Conservation (phyloP, 305 asterid genomes). For the Euphrasia arctica region DNA sequence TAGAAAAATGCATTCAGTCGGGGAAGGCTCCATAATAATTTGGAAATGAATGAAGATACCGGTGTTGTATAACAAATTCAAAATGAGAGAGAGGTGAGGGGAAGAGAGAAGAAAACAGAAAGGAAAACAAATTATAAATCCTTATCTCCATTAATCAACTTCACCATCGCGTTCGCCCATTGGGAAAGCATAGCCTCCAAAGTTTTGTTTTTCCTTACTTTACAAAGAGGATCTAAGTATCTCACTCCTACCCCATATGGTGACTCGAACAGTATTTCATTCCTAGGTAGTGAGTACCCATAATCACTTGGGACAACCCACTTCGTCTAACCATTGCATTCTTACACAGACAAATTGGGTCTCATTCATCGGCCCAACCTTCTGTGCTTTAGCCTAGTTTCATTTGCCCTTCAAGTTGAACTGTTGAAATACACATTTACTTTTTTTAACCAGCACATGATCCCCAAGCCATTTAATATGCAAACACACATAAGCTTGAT, state of each 20-base stretch:
- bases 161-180: neutral
- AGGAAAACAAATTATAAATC: neutral
- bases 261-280: too few relatives aligned
- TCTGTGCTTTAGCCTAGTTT: neutral
- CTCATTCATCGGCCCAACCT: neutral
- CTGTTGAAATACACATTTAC: neutral
- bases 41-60: neutral
- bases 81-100: neutral
- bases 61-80: neutral
- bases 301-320: too few relatives aligned
- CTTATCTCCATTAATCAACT: slow-evolving; percentile 12
- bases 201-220: neutral
- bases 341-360: neutral
- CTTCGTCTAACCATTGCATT: neutral
- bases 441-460: neutral
- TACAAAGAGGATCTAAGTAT: too few relatives aligned
- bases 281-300: too few relatives aligned
- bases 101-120: neutral
- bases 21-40: neutral
- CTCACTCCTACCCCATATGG: too few relatives aligned
- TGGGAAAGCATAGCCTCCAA: slow-evolving; percentile 4
- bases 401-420: neutral
- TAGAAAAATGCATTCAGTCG: neutral
- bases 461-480: neutral
- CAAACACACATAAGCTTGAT: neutral